These are phyloP conservation scores for Isoetes taiwanensis DNA, from an alignment of 75 land plant species.

Conservation along the genomic window DNA sequence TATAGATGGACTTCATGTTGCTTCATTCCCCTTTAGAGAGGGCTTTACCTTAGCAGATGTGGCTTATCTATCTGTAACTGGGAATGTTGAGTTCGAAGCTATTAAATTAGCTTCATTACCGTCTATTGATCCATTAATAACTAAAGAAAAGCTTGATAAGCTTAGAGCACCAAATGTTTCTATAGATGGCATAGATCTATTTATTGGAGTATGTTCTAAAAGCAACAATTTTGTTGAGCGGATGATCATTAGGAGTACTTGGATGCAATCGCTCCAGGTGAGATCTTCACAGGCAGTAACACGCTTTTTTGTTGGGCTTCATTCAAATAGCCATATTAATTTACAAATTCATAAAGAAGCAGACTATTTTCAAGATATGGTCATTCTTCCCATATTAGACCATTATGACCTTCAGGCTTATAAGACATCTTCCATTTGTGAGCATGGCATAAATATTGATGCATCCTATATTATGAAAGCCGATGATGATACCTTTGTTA, in stretches of 20 bases:
- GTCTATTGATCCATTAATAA: constrained; percentile 35
- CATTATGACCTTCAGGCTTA: too few relatives aligned
- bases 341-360: too few relatives aligned
- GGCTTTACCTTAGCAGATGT: constrained; percentile 52
- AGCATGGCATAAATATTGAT: too few relatives aligned
- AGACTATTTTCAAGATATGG: too few relatives aligned
- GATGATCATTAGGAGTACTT: constrained; percentile 68
- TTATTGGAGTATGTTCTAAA: constrained; percentile 63
- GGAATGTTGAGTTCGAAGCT: constrained; percentile 45
- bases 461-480: constrained; percentile 96
- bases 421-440: too few relatives aligned
- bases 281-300: constrained; percentile 41
- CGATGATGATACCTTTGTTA: constrained; percentile 95
- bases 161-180: constrained; percentile 32
- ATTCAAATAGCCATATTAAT: too few relatives aligned
- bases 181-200: constrained; percentile 48
- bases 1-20: constrained; percentile 57
- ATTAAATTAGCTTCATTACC: constrained; percentile 53
- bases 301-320: too few relatives aligned
- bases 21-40: constrained; percentile 56
- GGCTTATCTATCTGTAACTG: constrained; percentile 39
- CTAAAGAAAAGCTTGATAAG: constrained; percentile 34
- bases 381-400: too few relatives aligned
- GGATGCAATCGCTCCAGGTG: constrained; percentile 41
- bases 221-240: constrained; percentile 62